Base-by-base conservation (phyloP, 345 rosid genomes). In the Adansonia digitata region DNA sequence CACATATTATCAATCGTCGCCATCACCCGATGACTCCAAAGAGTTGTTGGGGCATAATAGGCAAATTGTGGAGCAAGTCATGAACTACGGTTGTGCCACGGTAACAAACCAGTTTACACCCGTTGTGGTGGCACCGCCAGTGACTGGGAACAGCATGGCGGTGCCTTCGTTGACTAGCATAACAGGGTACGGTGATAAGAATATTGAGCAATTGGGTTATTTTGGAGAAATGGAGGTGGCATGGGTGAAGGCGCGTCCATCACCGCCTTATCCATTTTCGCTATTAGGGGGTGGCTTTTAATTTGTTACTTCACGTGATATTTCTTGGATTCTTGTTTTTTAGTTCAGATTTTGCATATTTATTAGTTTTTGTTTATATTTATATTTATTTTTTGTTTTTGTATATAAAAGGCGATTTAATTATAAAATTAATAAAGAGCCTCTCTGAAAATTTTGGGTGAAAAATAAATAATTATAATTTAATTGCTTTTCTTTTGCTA, bases 241-340 rank as follows among this genome's bases (percentile, higher is more conserved):
- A 11, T 45, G 82, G n/a, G 59, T 61, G 86, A 84, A 82, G 65
- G 39, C 69, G 2, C 68, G 77, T 56, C 78, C 82, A 12, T 72
- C 85, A 22, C 84, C 84, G 72, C 85, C 91, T 84, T 86, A 86
- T 86, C 94, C 94, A 49, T 90, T 90, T 79, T 86, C 90, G 1
- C 73, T 90, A 24, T 82, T 88, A 17, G 94, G 85, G n/a, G 85
- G 85, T 81, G 88, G 85, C 65, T 88, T 83, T 84, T 85, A 81
- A 81, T 68, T 77, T 7, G 49, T 35, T 34, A 63, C 63, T 35
- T 53, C 29, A 24, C 72, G 29, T 49, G 22, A 27, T 12, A 70
- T 18, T 49, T 51, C 71, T 66, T n/a, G 53, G 46, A n/a, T 51
- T 34, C 20, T 37, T 52, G 45, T 52, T 70, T 70, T 49, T 34